Base-by-base conservation (phyloP, 2,329 filamentous ascomycete genomes). In the Beauveria rudraprayagi region DNA sequence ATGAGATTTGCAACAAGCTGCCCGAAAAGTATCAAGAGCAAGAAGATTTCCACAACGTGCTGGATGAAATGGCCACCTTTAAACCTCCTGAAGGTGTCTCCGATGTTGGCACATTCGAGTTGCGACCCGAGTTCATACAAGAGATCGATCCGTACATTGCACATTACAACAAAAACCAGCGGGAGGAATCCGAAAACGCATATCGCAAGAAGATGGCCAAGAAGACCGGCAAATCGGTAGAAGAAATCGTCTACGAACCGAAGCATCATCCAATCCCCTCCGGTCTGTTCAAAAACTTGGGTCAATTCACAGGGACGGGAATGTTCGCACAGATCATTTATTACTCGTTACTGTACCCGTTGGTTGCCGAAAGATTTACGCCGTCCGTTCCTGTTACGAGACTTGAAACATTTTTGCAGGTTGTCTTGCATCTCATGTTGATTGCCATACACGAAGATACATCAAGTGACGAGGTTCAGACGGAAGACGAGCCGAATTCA, bases 121-220 rank as follows among this genome's bases (percentile, higher is more conserved):
- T 99, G 56, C 94, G 92, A 70, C 85, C 89, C 5, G 85, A 96
- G 63, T 94, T 88, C 67, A 83, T 97, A 44, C 89, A 93, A 66
- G 83, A 95, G 52, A 86, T 99, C 56, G 95, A 99, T 71, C 94
- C 95, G 1, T 99, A 97, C 72, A 94, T 92, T 69, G 90, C 92
- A 7, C 92, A 97, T 70, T 99, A 96, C 73, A 95, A 87, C 69
- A 96, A 96, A 71, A 99, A 99, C 69, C 93, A 97, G 72, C 85
- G 94, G 56, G 94, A 99, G 70, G 94, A 99, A 72, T 91, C 93
- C 0, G 94, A 99, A 73, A 87, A 84, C 66, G 89, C 92, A 3
- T 97, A 94, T 76, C 91, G 89, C 67, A 88, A 89, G 69, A 89
- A 90, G 79, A 86, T 94, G 78, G 90, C 92, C 11, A 92, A 92